phyloP scores from a whole-genome alignment of 805 yeast species.

The Metschnikowia peoriensis region DNA sequence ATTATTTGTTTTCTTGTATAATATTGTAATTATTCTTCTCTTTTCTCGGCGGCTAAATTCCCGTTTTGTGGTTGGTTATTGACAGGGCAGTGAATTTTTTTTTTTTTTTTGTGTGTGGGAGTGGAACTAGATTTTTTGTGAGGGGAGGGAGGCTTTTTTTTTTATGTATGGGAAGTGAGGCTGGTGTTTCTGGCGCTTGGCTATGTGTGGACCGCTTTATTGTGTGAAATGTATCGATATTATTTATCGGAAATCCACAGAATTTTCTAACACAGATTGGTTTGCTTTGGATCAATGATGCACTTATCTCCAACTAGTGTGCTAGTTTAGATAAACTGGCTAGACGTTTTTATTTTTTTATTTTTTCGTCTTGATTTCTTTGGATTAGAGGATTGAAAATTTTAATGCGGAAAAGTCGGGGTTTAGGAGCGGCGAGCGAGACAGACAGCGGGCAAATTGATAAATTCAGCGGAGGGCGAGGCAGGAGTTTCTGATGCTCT shows the following conservation, averaged over 20 bases:
- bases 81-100: background rate
- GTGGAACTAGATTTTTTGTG: background rate
- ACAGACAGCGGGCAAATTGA: background rate
- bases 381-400: background rate
- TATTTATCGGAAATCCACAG: too few species aligned
- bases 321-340: background rate
- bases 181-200: background rate
- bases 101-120: background rate
- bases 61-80: too few species aligned
- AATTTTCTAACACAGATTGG: too few species aligned
- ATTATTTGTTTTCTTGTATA: background rate
- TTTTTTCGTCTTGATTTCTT: background rate
- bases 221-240: background rate
- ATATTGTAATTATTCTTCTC: too few species aligned
- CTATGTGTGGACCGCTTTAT: background rate
- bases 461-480: background rate
- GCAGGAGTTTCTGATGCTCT: background rate
- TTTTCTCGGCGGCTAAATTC: too few species aligned
- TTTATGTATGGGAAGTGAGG: background rate
- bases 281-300: too few species aligned
- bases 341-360: background rate
- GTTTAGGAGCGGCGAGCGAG: background rate
- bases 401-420: background rate
- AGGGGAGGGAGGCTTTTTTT: background rate
- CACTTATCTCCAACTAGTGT: background rate